Conservation (phyloP, 2,329 filamentous ascomycete species). For the Aspergillus brasiliensis region DNA sequence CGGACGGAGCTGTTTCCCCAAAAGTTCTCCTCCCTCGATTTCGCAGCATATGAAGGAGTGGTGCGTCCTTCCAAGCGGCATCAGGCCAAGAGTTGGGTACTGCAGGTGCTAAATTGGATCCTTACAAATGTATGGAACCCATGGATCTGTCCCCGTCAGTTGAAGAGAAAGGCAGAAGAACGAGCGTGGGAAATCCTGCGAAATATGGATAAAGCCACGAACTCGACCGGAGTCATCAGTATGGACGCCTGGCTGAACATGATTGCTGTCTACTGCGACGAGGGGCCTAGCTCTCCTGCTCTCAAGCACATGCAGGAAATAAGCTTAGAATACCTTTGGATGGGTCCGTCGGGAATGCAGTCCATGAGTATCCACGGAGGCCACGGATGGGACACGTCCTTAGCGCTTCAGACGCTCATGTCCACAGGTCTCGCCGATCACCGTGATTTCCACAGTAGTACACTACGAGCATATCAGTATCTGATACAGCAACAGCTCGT, state of each 20-base stretch:
- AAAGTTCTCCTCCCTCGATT: constrained; percentile 1
- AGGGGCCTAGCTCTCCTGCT: not conserved
- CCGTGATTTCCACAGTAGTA: not conserved
- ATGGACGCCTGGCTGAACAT: constrained; percentile 7
- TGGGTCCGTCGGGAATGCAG: constrained; percentile 6
- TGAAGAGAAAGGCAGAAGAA: constrained; percentile 1
- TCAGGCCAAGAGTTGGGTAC: not conserved
- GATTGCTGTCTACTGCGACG: constrained; percentile 5
- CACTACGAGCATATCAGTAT: constrained; percentile 1
- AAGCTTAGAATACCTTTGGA: constrained; percentile 10
- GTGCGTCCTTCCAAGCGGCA: not conserved
- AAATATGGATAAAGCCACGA: not conserved
- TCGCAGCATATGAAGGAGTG: not conserved
- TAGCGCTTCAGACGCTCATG: constrained; percentile 4
- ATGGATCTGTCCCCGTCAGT: not conserved
- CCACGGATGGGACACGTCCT: constrained; percentile 13
- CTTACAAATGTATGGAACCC: constrained; percentile 1
- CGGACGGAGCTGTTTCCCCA: constrained; percentile 8
- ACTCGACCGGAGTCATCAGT: not conserved
- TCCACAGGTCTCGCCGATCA: not conserved
- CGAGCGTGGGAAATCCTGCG: constrained; percentile 2
- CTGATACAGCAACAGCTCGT: constrained; percentile 5
- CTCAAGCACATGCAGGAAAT: constrained; percentile 5
- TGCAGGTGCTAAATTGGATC: not conserved
- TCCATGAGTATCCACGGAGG: constrained; percentile 10